Base-by-base conservation (phyloP, 2,329 filamentous ascomycete species). In the Dactylellina haptotyla region DNA sequence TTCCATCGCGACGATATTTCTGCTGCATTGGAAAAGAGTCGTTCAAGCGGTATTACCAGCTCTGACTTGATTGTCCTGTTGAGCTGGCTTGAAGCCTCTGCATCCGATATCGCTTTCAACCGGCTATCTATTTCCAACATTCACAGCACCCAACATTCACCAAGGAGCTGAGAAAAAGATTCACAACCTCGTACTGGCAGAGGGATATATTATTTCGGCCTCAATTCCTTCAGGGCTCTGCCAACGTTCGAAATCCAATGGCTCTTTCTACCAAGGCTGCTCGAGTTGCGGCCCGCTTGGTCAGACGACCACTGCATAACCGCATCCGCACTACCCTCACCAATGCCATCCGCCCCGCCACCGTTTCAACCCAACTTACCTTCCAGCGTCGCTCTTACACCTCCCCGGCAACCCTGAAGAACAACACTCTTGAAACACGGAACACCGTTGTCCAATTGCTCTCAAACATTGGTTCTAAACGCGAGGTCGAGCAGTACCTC, bases 401-500 rank as follows among this genome's bases (percentile, higher is more conserved):
- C 46, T 82, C 83, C 50, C 80, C 82, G 26, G 79, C 83, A 5
- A 83, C 83, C 59, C 78, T 85, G 86, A 71, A 88, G 86, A 59
- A 64, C 18, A 65, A 61, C 30, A 61, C 53, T 3, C 59, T 56
- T 30, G 67, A 72, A 66, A 92, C 90, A 46, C 87, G 91, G 70
- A 89, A 89, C 50, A 93, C 92, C 63, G 92, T 96, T 76, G 90
- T 96, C 79, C 92, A 94, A 83, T 87, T 97, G 72, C 86, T 98
- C 77, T 96, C 92, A 84, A 97, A 94, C 83, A 96, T 98, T 81
- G 94, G 93, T 75, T 97, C 93, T 75, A 96, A 96, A 86, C 87
- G 94, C 75, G 94, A 99, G 84, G 92, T 96, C 76, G 92, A 97
- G 84, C 94, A 98, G 82, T 98, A 98, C 82, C 89, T 98, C 71